These are phyloP conservation scores for Helotiales sp. DNA, from an alignment of 2,329 filamentous ascomycete species.

Conservation along the genomic window DNA sequence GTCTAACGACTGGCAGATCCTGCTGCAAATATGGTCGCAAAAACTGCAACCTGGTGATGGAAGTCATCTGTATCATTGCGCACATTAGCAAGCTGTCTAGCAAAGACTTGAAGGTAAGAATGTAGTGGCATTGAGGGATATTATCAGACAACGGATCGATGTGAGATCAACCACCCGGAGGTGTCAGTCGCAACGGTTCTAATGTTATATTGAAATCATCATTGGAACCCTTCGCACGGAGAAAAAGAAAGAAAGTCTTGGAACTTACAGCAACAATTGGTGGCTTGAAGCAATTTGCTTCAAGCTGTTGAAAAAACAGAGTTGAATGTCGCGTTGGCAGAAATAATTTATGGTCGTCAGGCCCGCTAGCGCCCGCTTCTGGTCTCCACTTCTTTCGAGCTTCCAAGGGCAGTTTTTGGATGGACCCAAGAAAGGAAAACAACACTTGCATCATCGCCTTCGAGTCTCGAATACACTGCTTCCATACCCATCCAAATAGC, in stretches of 20 bases:
- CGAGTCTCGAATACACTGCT: slow-evolving; percentile 14
- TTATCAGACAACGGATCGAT: slow-evolving; percentile 54
- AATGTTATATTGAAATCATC: slow-evolving; percentile 57
- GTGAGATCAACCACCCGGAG: slow-evolving; percentile 58
- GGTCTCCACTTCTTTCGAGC: slow-evolving; percentile 17
- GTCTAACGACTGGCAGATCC: slow-evolving; percentile 45
- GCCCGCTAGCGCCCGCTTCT: slow-evolving; percentile 30
- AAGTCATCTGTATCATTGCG: slow-evolving; percentile 50
- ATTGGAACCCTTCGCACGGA: slow-evolving; percentile 38
- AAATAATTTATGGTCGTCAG: slow-evolving; percentile 26
- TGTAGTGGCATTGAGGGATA: slow-evolving; percentile 24
- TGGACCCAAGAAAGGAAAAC: slow-evolving; percentile 9
- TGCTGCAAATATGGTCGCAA: slow-evolving; percentile 60
- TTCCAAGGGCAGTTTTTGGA: slow-evolving; percentile 34
- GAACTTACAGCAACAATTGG: slow-evolving; percentile 28
- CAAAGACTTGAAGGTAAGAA: slow-evolving; percentile 3
- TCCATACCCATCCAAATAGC: background rate
- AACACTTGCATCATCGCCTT: slow-evolving; percentile 14
- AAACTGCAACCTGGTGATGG: slow-evolving; percentile 52
- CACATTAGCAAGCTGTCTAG: slow-evolving; percentile 21
- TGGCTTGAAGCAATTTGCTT: slow-evolving; percentile 21
- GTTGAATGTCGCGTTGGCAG: slow-evolving; percentile 1
- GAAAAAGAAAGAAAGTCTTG: background rate
- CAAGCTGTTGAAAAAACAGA: slow-evolving; percentile 20
- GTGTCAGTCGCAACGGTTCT: slow-evolving; percentile 66